Evolutionary conservation across 2,329 filamentous ascomycete genomes (phyloP).

Genomic region (Pseudophaeomoniella oleicola): DNA sequence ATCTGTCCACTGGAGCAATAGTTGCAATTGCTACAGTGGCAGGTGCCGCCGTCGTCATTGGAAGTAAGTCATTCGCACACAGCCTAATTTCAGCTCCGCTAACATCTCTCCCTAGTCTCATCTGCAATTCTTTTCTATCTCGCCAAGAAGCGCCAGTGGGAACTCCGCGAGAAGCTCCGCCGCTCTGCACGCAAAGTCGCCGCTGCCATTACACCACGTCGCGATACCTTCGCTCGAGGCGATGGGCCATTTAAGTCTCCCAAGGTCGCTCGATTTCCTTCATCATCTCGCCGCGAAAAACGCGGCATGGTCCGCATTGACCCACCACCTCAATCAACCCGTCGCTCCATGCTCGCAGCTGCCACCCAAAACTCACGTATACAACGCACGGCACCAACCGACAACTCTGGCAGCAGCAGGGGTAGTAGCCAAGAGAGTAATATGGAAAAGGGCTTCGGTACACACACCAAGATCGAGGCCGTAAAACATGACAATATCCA

Average conservation of each 20-base stretch:
- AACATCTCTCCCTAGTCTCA: slow-evolving; percentile 32
- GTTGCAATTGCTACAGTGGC: slow-evolving; percentile 64
- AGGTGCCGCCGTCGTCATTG: slow-evolving; percentile 49
- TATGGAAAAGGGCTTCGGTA: not conserved
- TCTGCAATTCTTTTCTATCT: slow-evolving; percentile 59
- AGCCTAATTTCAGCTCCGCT: slow-evolving; percentile 4
- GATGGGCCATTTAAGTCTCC: not conserved
- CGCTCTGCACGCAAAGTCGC: slow-evolving; percentile 43
- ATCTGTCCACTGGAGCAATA: slow-evolving; percentile 53
- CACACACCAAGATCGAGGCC: not conserved
- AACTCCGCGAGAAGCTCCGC: slow-evolving; percentile 55
- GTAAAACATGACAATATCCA: not conserved
- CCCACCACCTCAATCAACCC: not conserved
- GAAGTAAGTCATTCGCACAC: slow-evolving; percentile 38
- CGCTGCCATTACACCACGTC: not conserved
- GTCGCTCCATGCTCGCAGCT: not conserved
- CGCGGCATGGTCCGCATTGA: not conserved
- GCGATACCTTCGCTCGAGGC: not conserved
- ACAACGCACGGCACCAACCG: not conserved
- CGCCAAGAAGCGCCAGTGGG: slow-evolving; percentile 77
- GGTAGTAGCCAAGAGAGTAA: not conserved
- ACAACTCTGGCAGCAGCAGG: not conserved
- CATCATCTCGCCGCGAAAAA: not conserved
- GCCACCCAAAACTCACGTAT: not conserved
- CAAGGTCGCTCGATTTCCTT: not conserved